Base-by-base conservation (phyloP, 257 asterid species). In the Ophiorrhiza pumila region DNA sequence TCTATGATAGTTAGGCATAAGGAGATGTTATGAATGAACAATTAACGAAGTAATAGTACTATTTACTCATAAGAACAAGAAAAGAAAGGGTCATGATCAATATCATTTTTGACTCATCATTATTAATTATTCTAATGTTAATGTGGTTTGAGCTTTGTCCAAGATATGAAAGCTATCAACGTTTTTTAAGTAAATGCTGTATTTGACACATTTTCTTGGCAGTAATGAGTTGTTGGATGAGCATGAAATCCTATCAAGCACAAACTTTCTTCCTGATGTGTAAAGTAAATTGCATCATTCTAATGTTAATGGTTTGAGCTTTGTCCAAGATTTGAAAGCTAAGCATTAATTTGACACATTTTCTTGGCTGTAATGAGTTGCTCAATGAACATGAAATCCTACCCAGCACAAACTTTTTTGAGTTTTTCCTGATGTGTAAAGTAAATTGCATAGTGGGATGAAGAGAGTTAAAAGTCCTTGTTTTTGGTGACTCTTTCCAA, bases 341-440 rank as follows among this genome's bases (percentile, higher is more conserved):
- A 25, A 35, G 22, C 7, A 53, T 14, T 2, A 35, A 18, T 45
- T 34, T 50, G 35, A 46, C 46, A 31, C 76, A 64, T 80, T 72
- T 69, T 75, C 73, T 71, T 65, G 42, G 73, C 43, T 67, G 77
- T 66, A 41, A 76, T 67, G 8, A 68, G 70, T 70, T 53, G 47
- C 77, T 55, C 35, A 76, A 11, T 22, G 42, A 61, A 27, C 5
- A 60, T 35, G 64, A 53, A 69, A 72, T 45, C 37, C 22, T 12
- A 27, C 41, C 22, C 20, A 31, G 61, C 41, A 2, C 27, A 46
- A 32, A 10, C 46, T 27, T 69, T 35, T 27, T n/a, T n/a, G n/a
- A n/a, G n/a, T n/a, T n/a, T 57, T 77, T 37, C 7, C 52, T 70
- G 83, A 82, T 59, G 88, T 82, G 88, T 79, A 84, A 79, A 76